These are phyloP conservation scores for Aspergillus campestris DNA, from an alignment of 495 filamentous ascomycete genomes.

Conservation along the genomic window DNA sequence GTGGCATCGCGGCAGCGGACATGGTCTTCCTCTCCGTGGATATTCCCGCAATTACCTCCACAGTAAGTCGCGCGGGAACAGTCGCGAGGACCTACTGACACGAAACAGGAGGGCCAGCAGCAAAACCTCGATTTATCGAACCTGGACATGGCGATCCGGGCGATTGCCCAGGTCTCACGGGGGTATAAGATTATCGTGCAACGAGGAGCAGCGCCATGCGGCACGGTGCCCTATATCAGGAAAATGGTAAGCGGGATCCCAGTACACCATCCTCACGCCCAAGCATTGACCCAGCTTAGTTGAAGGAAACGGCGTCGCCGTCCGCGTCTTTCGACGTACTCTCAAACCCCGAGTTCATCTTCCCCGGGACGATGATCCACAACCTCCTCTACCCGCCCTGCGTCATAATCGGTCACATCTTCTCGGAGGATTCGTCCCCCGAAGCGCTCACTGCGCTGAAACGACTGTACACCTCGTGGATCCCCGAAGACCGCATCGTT, in stretches of 20 bases:
- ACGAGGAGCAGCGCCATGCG: slow-evolving; percentile 68
- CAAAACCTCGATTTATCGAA: slow-evolving; percentile 49
- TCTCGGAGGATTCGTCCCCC: slow-evolving; percentile 7
- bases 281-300: neutral
- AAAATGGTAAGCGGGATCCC: slow-evolving; percentile 40
- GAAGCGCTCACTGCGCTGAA: slow-evolving; percentile 51
- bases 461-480: slow-evolving; percentile 59
- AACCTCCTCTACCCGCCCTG: slow-evolving; percentile 62
- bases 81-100: neutral
- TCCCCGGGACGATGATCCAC: slow-evolving; percentile 63
- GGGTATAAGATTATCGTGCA: slow-evolving; percentile 68
- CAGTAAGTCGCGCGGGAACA: neutral
- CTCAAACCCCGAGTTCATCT: slow-evolving; percentile 72
- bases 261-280: slow-evolving; percentile 18
- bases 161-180: slow-evolving; percentile 53
- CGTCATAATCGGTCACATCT: slow-evolving; percentile 60
- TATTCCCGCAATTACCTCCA: slow-evolving; percentile 46
- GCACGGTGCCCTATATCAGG: slow-evolving; percentile 57
- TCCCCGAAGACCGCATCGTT: slow-evolving; percentile 53
- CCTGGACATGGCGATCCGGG: slow-evolving; percentile 53
- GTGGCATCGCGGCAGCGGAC: slow-evolving; percentile 54
- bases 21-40: slow-evolving; percentile 68
- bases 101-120: slow-evolving; percentile 18
- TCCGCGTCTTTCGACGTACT: slow-evolving; percentile 60
- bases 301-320: slow-evolving; percentile 18